Evolutionary conservation across 352 stramenopile species (phyloP), one percentile per base, ranked within the genome.

Genomic region (Phytophthora sp.): DNA sequence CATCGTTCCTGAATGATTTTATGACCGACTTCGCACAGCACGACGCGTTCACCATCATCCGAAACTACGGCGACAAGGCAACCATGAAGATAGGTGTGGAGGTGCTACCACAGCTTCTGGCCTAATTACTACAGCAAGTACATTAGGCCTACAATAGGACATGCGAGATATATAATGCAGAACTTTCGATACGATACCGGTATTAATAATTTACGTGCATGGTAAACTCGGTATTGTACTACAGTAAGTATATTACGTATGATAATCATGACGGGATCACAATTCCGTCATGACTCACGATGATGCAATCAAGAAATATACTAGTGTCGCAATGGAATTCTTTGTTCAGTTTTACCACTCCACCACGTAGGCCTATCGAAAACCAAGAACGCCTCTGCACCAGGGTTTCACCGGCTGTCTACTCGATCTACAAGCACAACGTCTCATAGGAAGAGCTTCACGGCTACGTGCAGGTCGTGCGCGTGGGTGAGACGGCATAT

Each of bases 1-100:
- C 73, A 6, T 66, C 79, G 49, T 42, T 91, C 7, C 46, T 93
- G n/a, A 67, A 78, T 13, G 71, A 69, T 0, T 55, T 88, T 21
- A 71, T 84, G 11, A 52, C 62, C 1, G 77, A 82, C 54, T 84
- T 89, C 58, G 51, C 68, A 21, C 70, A 78, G 20, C 84, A 93
- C 64, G 84, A 93, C 33, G 81, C 80, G 11, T 77, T 88, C 63
- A 90, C 84, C 7, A 73, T 93, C 54, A 75, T 91, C 42, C 79
- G 82, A 42, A 80, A 76, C 66, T 90, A 83, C 58, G 84, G 84
- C 36, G 79, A 89, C 66, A 88, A 87, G 59, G 52, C 77, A 18
- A 53, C 57, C 29, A 87, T 88, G 79, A 82, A 73, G 24, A 89
- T 93, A 38, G 69, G 79, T 29, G 31, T 80, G 3, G 79, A 90